phyloP scores from a whole-genome alignment of 2,329 filamentous ascomycete species.

The Nemania sp. region DNA sequence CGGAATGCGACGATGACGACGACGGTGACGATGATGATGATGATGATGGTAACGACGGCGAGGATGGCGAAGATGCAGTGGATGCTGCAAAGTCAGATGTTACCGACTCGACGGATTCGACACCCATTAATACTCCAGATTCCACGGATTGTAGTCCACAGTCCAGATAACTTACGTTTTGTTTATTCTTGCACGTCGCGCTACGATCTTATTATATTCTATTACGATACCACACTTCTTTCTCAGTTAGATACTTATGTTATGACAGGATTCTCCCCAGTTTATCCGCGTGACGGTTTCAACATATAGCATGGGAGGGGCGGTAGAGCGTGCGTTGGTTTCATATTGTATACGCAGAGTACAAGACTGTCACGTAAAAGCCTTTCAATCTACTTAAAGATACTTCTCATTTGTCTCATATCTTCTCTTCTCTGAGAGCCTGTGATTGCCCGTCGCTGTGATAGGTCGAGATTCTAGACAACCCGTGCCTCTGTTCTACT shows the following conservation, averaged over 20 bases:
- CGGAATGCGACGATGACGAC: conserved; percentile 39
- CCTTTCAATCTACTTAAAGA: conserved; percentile 21
- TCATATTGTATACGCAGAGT: conserved; percentile 24
- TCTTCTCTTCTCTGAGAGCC: neutral
- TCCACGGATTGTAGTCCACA: conserved; percentile 47
- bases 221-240: conserved; percentile 31
- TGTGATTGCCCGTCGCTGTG: neutral
- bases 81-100: conserved; percentile 47
- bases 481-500: neutral
- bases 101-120: conserved; percentile 48
- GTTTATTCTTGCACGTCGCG: neutral
- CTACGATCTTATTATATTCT: conserved; percentile 6
- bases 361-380: conserved; percentile 38
- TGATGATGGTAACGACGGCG: conserved; percentile 42
- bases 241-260: conserved; percentile 23
- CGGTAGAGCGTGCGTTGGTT: conserved; percentile 29
- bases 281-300: conserved; percentile 12
- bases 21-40: conserved; percentile 38
- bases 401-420: conserved; percentile 11
- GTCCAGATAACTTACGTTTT: conserved; percentile 22
- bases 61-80: conserved; percentile 41
- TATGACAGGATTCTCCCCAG: neutral
- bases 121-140: conserved; percentile 47
- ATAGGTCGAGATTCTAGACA: neutral
- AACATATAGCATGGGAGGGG: conserved; percentile 27